These are phyloP conservation scores for Colletotrichum coccodes DNA, from an alignment of 2,329 filamentous ascomycete species.

Conservation along the genomic window DNA sequence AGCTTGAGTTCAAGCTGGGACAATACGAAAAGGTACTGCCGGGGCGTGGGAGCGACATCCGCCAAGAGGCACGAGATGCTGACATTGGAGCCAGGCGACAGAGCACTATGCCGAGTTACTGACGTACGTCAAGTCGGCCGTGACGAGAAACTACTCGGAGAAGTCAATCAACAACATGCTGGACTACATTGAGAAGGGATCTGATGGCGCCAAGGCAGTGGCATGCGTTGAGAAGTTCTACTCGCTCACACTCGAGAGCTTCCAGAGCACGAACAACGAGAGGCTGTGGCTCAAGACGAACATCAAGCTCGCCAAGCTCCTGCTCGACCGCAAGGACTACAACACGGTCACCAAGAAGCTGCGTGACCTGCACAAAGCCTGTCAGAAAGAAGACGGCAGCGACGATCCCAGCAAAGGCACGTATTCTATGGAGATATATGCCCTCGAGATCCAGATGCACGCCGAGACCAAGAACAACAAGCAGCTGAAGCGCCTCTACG, in stretches of 20 bases:
- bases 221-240: slow-evolving; percentile 95
- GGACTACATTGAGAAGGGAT: slow-evolving; percentile 95
- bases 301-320: slow-evolving; percentile 92
- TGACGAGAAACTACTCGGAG: slow-evolving; percentile 97
- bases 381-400: slow-evolving; percentile 85
- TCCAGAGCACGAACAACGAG: slow-evolving; percentile 98
- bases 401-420: slow-evolving; percentile 97
- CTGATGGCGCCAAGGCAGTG: slow-evolving; percentile 73
- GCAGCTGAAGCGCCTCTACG: slow-evolving; percentile 91
- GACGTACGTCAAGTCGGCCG: slow-evolving; percentile 96
- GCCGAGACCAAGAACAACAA: slow-evolving; percentile 98
- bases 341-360: slow-evolving; percentile 82
- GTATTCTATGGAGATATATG: slow-evolving; percentile 94
- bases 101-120: slow-evolving; percentile 95
- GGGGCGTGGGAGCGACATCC: not conserved
- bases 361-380: slow-evolving; percentile 87
- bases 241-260: slow-evolving; percentile 89
- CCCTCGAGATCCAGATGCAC: slow-evolving; percentile 98
- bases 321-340: slow-evolving; percentile 93
- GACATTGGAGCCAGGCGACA: slow-evolving; percentile 70
- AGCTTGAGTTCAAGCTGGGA: slow-evolving; percentile 94
- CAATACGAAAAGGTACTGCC: slow-evolving; percentile 79
- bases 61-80: not conserved
- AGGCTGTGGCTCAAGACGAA: slow-evolving; percentile 98
- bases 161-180: slow-evolving; percentile 99